Evolutionary conservation across 805 yeast species (phyloP).

Genomic region (Metschnikowia anglica): DNA sequence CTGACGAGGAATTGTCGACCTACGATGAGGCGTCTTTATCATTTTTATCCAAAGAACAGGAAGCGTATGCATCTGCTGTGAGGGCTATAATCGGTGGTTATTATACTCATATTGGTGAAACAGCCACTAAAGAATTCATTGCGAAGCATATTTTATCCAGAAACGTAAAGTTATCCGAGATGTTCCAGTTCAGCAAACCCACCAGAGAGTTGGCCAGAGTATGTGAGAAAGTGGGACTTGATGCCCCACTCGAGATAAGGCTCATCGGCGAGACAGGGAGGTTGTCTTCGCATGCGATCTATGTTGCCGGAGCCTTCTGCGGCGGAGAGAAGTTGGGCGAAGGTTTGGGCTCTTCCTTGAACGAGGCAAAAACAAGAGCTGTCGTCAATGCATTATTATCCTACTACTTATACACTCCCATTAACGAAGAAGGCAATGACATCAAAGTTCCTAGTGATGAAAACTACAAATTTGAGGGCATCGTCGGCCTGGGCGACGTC

Average conservation of each 20-base stretch:
- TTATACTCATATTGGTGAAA: constrained; percentile 70
- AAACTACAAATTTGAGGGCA: constrained; percentile 40
- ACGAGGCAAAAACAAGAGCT: constrained; percentile 90
- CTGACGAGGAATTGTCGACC: constrained; percentile 23
- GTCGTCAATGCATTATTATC: constrained; percentile 86
- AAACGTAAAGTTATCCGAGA: constrained; percentile 65
- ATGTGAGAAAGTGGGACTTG: constrained; percentile 71
- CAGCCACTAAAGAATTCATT: constrained; percentile 66
- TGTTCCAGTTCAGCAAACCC: constrained; percentile 83
- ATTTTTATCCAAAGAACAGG: constrained; percentile 37
- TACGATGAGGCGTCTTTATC: constrained; percentile 18
- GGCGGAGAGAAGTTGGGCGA: constrained; percentile 86
- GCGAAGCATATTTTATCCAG: constrained; percentile 76
- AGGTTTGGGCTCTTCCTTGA: constrained; percentile 87
- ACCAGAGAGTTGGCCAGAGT: constrained; percentile 77
- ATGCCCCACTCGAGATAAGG: constrained; percentile 69
- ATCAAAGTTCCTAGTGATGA: constrained; percentile 63
- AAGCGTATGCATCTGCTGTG: constrained; percentile 66
- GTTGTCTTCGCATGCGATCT: constrained; percentile 76
- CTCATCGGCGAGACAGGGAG: constrained; percentile 94
- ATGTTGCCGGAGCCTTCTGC: constrained; percentile 85
- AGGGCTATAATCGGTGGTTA: constrained; percentile 82
- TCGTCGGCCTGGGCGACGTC: constrained; percentile 45
- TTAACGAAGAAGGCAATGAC: constrained; percentile 42
- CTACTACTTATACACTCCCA: constrained; percentile 89